Evolutionary conservation across 805 yeast genomes (phyloP), one percentile per base, ranked within the genome.

Genomic region (Candida multigemmis): DNA sequence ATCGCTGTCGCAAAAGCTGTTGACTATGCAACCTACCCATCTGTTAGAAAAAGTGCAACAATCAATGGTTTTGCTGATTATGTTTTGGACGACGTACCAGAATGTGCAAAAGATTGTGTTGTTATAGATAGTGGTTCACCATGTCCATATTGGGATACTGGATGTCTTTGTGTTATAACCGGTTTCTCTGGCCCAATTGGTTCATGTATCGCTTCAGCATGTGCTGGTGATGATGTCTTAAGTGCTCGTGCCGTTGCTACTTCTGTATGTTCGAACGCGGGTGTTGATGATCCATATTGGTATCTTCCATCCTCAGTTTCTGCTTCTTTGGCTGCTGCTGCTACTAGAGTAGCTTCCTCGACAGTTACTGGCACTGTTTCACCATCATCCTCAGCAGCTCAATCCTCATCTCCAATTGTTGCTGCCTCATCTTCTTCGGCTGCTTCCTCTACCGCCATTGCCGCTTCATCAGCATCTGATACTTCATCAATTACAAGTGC

Each of bases 21-120:
- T 14, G 48, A 60, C 36, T 63, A 57, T 53, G 56, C 43, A 24
- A 61, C 69, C 7, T 65, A 60, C 36, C 72, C 72, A 12, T 35
- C 41, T 9, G 71, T 66, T 16, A 62, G 70, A 7, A 44, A 65
- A 33, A 60, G 70, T 12, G 71, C 71, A 17, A 38, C 59, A 17
- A 51, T 64, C 27, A 66, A 66, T 34, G 72, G 72, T 0, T 66
- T 65, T 32, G 69, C 71, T 12, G 71, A 65, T 40, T 62, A 61
- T 6, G 53, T 65, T 27, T 51, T 48, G 31, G 40, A 37, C 16
- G 29, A 36, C 7, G 39, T 50, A 25, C 62, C 65, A 13, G 30
- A 36, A 9, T 58, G 65, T 44, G 65, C 62, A 22, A 41, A 54
- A 30, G 16, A 35, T 5, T 58, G 65, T 45, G 50, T 56, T 18